Percentiles rank a stretch among this genome's conserved stretches.
Conservation (phyloP, 2,329 filamentous ascomycete genomes). For the Pseudogymnoascus sp. region DNA sequence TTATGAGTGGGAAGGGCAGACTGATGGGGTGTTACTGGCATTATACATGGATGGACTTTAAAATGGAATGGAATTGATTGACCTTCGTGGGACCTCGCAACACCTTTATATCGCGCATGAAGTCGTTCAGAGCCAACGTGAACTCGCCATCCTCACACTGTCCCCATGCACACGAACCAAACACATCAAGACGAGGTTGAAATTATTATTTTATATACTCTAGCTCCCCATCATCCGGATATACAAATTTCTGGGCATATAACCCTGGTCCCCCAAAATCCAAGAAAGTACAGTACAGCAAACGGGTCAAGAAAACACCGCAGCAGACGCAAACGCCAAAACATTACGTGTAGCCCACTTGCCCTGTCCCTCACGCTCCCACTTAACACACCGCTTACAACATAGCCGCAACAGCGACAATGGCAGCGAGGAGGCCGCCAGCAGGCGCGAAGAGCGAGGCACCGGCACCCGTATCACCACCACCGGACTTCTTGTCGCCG, state of each 20-base stretch:
- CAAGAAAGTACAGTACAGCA: neutral
- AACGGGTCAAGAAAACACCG: constrained; percentile 6
- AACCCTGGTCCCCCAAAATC: neutral
- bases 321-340: neutral
- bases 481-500: neutral
- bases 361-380: neutral
- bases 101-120: neutral
- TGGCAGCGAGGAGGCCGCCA: neutral
- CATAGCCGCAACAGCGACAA: neutral
- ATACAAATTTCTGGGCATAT: neutral
- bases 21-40: neutral
- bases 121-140: neutral
- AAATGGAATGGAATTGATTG: neutral
- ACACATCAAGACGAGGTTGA: neutral
- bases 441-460: neutral
- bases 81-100: constrained; percentile 9
- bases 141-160: neutral
- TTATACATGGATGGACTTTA: neutral
- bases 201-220: neutral
- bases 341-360: neutral
- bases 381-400: neutral
- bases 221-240: neutral
- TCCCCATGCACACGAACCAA: neutral
- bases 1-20: neutral
- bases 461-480: neutral